These are phyloP conservation scores for Juncus effusus DNA, from an alignment of 176 grass and related monocot species.

Conservation along the genomic window DNA sequence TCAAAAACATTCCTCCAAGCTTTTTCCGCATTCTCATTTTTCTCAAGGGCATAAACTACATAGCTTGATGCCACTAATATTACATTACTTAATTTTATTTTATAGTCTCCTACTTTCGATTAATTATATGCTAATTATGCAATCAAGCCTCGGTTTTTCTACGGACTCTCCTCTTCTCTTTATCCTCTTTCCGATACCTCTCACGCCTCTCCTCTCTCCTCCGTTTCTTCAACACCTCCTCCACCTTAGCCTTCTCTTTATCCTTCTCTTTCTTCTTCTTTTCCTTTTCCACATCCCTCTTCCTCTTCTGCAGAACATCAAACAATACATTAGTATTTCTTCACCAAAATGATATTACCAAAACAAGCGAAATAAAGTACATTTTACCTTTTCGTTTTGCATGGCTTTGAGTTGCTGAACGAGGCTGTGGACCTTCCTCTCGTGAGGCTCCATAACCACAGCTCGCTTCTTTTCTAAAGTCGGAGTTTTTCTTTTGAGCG, in stretches of 20 bases:
- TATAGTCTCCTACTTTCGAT: neutral
- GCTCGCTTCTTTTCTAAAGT: constrained; percentile 43
- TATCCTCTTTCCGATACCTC: constrained; percentile 80
- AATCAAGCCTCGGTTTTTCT: constrained; percentile 20
- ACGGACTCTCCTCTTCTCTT: constrained; percentile 64
- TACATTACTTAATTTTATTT: too few species aligned
- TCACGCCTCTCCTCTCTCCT: constrained; percentile 72
- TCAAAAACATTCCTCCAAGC: too few species aligned
- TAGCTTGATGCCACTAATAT: too few species aligned
- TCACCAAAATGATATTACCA: neutral
- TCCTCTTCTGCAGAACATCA: constrained; percentile 48
- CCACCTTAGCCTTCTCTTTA: constrained; percentile 68
- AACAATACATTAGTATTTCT: neutral
- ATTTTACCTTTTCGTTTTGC: constrained; percentile 71
- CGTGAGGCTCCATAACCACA: constrained; percentile 57
- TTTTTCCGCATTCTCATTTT: too few species aligned
- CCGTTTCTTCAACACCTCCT: constrained; percentile 63
- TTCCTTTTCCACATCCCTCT: constrained; percentile 56
- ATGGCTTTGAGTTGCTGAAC: constrained; percentile 57
- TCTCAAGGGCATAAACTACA: too few species aligned
- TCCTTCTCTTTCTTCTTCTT: constrained; percentile 71
- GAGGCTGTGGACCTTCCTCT: constrained; percentile 44
- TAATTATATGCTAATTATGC: neutral
- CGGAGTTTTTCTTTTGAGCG: constrained; percentile 28
- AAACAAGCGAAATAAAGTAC: neutral